Evolutionary conservation across 1,139 yeast species (phyloP), one percentile per base, ranked within the genome.

Genomic region (Debaryomyces nepalensis): DNA sequence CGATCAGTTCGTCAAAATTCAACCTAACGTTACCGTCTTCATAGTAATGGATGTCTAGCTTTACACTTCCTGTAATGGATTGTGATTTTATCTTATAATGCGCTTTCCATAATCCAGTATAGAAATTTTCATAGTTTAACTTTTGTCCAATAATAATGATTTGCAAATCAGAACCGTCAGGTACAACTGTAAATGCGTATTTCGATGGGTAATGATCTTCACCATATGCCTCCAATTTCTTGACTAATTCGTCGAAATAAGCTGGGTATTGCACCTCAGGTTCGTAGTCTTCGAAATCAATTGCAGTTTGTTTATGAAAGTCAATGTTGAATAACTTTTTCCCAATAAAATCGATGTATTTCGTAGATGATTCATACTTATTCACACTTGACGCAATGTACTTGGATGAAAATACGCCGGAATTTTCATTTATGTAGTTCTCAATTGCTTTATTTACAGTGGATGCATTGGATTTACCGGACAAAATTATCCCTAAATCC

Each of bases 1-100:
- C 59, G 2, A 76, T 55, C n/a, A 60, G 58, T 41, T 81, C 78
- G 7, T 64, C 63, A 20, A 84, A 79, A 50, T 79, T 82, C 54
- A 93, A 77, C 39, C 95, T 75, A 15, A 93, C 98, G 57, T 93
- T 93, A 22, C 99, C 99, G 54, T 93, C 98, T 66, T 93, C 99
- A 60, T 79, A 93, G 64, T 91, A 93, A 63, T 93, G 99, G 34
- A 91, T 86, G 51, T 87, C 93, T 31, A 90, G 76, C 29, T 66
- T 64, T 24, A 89, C 72, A 10, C 61, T 57, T 4, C 96, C 97
- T 1, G 54, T 53, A 10, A 86, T 52, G 6, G 59, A 43, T 0
- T 66, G 63, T 9, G 54, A 37, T 46, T 73, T 63, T 37, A 78
- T 66, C 4, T 66, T 58, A 61, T 88, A 93, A 51, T 73, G 70